Conservation (phyloP, 139 green algal genomes). For the Microglena sp. region DNA sequence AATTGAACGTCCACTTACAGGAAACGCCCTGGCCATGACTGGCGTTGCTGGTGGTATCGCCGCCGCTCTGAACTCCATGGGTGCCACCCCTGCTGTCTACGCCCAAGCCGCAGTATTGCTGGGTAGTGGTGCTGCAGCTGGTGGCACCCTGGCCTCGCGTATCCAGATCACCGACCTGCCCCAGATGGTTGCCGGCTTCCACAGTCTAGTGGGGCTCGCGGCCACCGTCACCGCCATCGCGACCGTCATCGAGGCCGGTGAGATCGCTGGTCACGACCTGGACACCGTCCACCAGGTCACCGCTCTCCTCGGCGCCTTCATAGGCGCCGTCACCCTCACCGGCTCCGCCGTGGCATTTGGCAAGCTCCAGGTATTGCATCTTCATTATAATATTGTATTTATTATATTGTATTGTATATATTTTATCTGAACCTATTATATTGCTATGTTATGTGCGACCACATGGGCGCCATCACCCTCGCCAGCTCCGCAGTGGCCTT, state of each 20-base stretch:
- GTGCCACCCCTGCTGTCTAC: slow-evolving; percentile 9
- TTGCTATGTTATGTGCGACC: no score
- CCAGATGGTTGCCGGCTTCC: slow-evolving; percentile 73
- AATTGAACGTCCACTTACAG: neutral
- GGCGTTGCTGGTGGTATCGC: slow-evolving; percentile 63
- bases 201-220: slow-evolving; percentile 69
- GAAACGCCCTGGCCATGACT: slow-evolving; percentile 68
- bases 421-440: no score
- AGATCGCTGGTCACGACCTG: slow-evolving; percentile 8
- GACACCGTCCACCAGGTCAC: slow-evolving; percentile 57
- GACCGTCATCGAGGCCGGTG: neutral
- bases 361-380: slow-evolving; percentile 45
- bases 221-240: slow-evolving; percentile 39
- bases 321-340: slow-evolving; percentile 80
- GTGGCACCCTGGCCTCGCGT: no score
- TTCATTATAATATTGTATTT: neutral
- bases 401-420: no score
- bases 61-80: slow-evolving; percentile 52
- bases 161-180: slow-evolving; percentile 23
- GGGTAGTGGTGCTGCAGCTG: neutral
- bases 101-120: neutral
- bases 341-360: slow-evolving; percentile 68
- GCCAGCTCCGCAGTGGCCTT: slow-evolving; percentile 72
- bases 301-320: slow-evolving; percentile 37
- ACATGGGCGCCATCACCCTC: slow-evolving; percentile 79